These are phyloP conservation scores for Verticillium albo-atrum DNA, from an alignment of 2,329 filamentous ascomycete species.

Conservation along the genomic window DNA sequence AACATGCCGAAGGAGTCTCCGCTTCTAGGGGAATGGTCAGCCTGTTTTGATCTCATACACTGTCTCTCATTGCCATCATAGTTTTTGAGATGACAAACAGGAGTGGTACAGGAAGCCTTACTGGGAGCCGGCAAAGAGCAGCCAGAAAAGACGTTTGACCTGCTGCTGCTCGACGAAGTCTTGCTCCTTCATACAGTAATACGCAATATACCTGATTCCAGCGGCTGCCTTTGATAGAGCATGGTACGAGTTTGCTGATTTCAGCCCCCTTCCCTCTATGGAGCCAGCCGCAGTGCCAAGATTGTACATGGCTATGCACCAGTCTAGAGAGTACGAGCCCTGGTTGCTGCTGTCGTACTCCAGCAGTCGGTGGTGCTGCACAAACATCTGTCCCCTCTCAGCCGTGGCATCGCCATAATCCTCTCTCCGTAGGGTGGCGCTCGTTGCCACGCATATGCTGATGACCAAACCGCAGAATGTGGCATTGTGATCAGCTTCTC, in stretches of 20 bases:
- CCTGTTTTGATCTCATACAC: too few species aligned
- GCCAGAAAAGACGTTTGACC: constrained; percentile 27
- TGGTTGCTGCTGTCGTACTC: constrained; percentile 6
- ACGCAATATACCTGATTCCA: constrained; percentile 23
- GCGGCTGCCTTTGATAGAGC: constrained; percentile 13
- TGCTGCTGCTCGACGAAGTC: constrained; percentile 23
- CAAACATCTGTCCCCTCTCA: constrained; percentile 20
- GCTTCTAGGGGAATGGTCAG: constrained; percentile 14
- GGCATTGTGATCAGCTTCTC: constrained; percentile 18
- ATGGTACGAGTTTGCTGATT: not conserved
- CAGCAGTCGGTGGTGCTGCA: constrained; percentile 21
- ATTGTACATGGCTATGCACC: constrained; percentile 31
- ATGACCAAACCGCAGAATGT: constrained; percentile 27
- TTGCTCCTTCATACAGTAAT: constrained; percentile 18
- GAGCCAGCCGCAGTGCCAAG: constrained; percentile 18
- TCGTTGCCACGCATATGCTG: constrained; percentile 27
- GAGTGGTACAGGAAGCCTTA: constrained; percentile 12
- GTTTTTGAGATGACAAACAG: too few species aligned
- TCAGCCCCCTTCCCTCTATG: not conserved
- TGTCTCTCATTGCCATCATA: too few species aligned
- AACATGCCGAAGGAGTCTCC: constrained; percentile 22
- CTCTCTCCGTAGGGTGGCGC: constrained; percentile 22
- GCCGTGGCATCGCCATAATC: constrained; percentile 22
- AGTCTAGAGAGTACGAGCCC: constrained; percentile 23
- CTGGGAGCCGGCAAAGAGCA: constrained; percentile 24